Evolutionary conservation across 768 basidiomycete genomes (phyloP), one percentile per base, ranked within the genome.

Genomic region (Arthromyces matolae): DNA sequence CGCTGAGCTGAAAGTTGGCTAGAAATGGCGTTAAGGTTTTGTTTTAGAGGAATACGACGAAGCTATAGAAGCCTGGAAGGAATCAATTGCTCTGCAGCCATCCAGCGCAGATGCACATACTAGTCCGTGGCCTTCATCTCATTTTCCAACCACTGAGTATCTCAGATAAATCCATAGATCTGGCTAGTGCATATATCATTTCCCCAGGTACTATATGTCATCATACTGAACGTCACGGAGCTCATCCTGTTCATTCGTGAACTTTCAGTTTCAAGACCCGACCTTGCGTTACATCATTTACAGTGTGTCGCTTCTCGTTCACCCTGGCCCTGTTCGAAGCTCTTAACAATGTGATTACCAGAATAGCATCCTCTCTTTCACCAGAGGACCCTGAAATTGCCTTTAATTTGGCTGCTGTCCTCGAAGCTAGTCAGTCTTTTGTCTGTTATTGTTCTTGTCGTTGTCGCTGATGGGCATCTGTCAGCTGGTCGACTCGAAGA

Each of bases 301-400:
- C 76, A 81, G 90, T 83, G 73, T 55, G 75, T 71, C 40, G 19
- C 54, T 53, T 53, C 50, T 54, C 56, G 25, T 43, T 37, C 14
- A 58, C 45, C 51, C 50, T 60, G 31, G 33, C 32, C 61, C 57
- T 59, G 61, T 64, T 55, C 35, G 59, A 54, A 42, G n/a, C 52
- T 54, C 61, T 67, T 47, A 66, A 50, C 60, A 62, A 58, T 56
- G 64, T 61, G 53, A 60, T 62, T 50, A 67, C 23, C 41, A 93
- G 91, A 56, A 83, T 87, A 63, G 91, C 91, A 40, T 75, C 82
- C 35, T 81, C 83, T n/a, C 77, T 93, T 57, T 78, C 84, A 50
- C 91, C 91, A 37, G 86, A 90, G 64, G 91, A 93, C 72, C 84
- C 87, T 64, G 91, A 93, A 64, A 90, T 93, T 60, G 84, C 88